Percentiles rank a stretch among this genome's conserved stretches.
Evolutionary conservation across 495 filamentous ascomycete species (phyloP).

Genomic region (Lepraria neglecta): DNA sequence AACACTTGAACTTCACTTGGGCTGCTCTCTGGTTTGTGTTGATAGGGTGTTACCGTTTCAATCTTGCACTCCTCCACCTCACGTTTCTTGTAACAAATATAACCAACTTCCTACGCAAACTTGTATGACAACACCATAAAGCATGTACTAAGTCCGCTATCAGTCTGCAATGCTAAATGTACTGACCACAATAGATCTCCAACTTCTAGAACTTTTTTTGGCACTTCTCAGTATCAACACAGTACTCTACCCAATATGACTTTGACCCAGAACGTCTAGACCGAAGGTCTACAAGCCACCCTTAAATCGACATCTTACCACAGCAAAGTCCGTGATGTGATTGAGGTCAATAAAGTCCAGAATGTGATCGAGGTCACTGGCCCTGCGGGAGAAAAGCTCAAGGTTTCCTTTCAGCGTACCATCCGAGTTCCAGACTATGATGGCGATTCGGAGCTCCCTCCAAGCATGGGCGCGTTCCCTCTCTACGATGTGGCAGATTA

Average conservation of each 20-base stretch:
- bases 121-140: too few species aligned
- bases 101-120: too few species aligned
- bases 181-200: too few species aligned
- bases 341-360: slow-evolving; percentile 7
- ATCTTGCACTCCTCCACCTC: too few species aligned
- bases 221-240: background rate
- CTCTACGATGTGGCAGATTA: slow-evolving; percentile 36
- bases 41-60: too few species aligned
- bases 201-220: background rate
- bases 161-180: too few species aligned
- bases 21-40: too few species aligned
- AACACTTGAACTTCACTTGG: background rate
- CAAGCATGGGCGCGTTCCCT: slow-evolving; percentile 37
- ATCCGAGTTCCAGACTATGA: slow-evolving; percentile 42
- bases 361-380: slow-evolving; percentile 11
- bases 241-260: background rate
- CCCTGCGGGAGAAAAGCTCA: background rate
- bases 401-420: slow-evolving; percentile 36
- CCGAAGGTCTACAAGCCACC: background rate
- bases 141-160: too few species aligned
- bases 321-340: slow-evolving; percentile 12
- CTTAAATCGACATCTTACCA: background rate
- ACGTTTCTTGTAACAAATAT: too few species aligned
- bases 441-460: slow-evolving; percentile 34
- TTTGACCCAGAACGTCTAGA: background rate